Percentiles rank a stretch among this genome's conserved stretches.
phyloP scores from a whole-genome alignment of 345 rosid species.

The Triadica sebifera region DNA sequence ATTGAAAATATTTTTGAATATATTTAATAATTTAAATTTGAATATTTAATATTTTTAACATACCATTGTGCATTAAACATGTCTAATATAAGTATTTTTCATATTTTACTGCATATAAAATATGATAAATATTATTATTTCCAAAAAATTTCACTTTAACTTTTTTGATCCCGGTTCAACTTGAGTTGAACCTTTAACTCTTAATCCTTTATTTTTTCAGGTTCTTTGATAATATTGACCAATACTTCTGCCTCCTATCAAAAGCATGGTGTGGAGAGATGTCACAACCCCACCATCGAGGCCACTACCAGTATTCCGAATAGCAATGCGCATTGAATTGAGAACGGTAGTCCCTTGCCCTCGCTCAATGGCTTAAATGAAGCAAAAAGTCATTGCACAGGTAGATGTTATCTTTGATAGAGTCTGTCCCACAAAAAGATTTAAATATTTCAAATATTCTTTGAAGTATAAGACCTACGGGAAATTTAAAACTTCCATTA shows the following conservation, averaged over 20 bases:
- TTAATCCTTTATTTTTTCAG: too few relatives aligned
- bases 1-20: too few relatives aligned
- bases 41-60: too few relatives aligned
- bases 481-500: background rate
- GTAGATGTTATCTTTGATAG: conserved; percentile 76
- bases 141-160: too few relatives aligned
- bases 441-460: background rate
- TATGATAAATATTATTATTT: too few relatives aligned
- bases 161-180: conserved; percentile 21
- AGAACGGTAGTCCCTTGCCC: conserved; percentile 63
- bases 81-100: too few relatives aligned
- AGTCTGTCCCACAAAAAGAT: conserved; percentile 44
- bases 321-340: conserved; percentile 63
- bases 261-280: conserved; percentile 65
- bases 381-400: conserved; percentile 87
- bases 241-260: conserved; percentile 66
- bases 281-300: conserved; percentile 61
- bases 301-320: conserved; percentile 47
- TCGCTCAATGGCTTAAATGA: conserved; percentile 82
- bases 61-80: too few relatives aligned
- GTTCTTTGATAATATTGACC: too few relatives aligned
- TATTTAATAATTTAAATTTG: too few relatives aligned
- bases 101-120: too few relatives aligned
- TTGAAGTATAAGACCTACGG: background rate
- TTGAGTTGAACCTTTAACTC: conserved; percentile 36